Conservation (phyloP, 352 stramenopile genomes). For the Phytophthora aleatoria region DNA sequence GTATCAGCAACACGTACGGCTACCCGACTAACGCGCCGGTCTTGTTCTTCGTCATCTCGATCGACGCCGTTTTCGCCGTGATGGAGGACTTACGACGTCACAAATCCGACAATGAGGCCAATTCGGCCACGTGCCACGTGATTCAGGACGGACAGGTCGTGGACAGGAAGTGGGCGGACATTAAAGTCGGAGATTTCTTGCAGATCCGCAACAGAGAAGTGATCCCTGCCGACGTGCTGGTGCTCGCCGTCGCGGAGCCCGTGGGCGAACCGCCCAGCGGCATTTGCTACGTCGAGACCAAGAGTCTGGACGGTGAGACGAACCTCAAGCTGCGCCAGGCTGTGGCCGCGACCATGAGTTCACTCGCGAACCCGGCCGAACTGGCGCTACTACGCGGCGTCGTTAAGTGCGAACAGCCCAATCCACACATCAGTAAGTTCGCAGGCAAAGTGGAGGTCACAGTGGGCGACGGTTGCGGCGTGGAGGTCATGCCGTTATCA, state of each 20-base stretch:
- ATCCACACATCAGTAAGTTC: constrained; percentile 91
- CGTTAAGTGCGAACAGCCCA: constrained; percentile 78
- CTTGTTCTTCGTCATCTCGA: constrained; percentile 90
- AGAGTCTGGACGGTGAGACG: constrained; percentile 91
- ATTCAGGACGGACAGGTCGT: constrained; percentile 71
- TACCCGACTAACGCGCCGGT: constrained; percentile 78
- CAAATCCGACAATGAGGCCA: constrained; percentile 81
- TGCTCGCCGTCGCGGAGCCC: constrained; percentile 79
- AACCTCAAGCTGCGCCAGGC: constrained; percentile 92
- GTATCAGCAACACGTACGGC: constrained; percentile 85
- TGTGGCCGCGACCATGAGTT: constrained; percentile 70
- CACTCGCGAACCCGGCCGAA: constrained; percentile 54
- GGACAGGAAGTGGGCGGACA: constrained; percentile 77
- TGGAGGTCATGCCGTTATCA: constrained; percentile 78
- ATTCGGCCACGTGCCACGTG: constrained; percentile 74
- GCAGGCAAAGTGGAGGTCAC: constrained; percentile 81
- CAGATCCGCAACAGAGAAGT: constrained; percentile 83
- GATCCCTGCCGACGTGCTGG: constrained; percentile 85
- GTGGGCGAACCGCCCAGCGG: constrained; percentile 69
- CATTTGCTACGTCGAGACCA: constrained; percentile 92
- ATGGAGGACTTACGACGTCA: constrained; percentile 88
- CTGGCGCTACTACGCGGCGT: constrained; percentile 61
- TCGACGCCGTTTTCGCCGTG: constrained; percentile 89
- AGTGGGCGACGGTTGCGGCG: constrained; percentile 62
- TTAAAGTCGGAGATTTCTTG: constrained; percentile 88